phyloP scores from a whole-genome alignment of 164 flowering plant genomes.

The Vitis rotundifolia region DNA sequence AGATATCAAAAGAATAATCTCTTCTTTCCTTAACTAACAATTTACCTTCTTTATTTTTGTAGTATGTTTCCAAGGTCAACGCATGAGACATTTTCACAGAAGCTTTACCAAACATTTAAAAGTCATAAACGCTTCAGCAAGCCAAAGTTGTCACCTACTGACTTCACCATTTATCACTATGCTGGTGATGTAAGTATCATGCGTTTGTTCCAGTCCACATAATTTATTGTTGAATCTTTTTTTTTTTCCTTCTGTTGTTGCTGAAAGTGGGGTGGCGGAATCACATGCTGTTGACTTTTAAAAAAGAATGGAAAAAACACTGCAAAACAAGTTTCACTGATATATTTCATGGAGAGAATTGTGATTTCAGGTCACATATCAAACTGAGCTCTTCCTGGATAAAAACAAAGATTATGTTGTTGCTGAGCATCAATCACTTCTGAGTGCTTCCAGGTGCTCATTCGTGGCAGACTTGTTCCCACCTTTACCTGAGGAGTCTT shows the following conservation, averaged over 20 bases:
- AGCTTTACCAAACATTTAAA: slow-evolving; percentile 55
- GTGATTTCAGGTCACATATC: slow-evolving; percentile 50
- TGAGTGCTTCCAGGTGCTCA: slow-evolving; percentile 46
- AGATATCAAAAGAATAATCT: no score
- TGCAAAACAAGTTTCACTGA: no score
- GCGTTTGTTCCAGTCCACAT: no score
- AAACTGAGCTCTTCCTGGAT: slow-evolving; percentile 53
- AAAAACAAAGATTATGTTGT: slow-evolving; percentile 68
- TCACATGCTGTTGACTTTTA: no score
- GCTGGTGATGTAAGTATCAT: slow-evolving; percentile 55
- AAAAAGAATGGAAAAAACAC: no score
- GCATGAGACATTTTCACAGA: slow-evolving; percentile 53
- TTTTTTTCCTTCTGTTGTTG: no score
- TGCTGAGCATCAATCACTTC: slow-evolving; percentile 54
- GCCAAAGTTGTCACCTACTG: slow-evolving; percentile 54
- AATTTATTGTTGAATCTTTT: no score
- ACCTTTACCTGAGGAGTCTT: slow-evolving; percentile 48
- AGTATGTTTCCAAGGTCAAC: slow-evolving; percentile 71
- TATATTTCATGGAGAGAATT: neutral
- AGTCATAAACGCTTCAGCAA: slow-evolving; percentile 54
- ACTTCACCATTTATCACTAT: slow-evolving; percentile 55
- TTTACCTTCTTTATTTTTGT: slow-evolving; percentile 11
- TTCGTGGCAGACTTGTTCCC: slow-evolving; percentile 55
- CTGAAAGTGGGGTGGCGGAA: no score
- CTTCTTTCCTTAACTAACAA: no score